Evolutionary conservation across 2,329 filamentous ascomycete genomes (phyloP).

Genomic region (Penicillium sp.): DNA sequence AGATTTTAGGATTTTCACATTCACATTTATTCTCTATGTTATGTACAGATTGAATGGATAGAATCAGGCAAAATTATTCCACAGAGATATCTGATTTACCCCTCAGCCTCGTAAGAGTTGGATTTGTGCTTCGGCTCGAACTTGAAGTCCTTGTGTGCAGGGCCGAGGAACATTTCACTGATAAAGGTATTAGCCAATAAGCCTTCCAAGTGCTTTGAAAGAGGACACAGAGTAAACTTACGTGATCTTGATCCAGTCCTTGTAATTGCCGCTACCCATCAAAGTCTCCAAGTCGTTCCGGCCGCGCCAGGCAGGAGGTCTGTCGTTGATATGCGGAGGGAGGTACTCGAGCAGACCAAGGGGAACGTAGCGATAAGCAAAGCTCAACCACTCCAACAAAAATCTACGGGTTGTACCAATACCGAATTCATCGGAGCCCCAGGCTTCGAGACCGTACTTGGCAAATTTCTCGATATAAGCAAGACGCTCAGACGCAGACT

Average conservation of each 20-base stretch:
- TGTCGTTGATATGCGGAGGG: conserved; percentile 84
- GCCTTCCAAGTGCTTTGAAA: conserved; percentile 10
- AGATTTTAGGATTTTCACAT: not conserved
- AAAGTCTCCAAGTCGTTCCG: conserved; percentile 93
- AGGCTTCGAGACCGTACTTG: conserved; percentile 86
- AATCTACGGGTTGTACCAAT: conserved; percentile 89
- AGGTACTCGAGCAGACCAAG: conserved; percentile 85
- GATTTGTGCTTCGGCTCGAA: conserved; percentile 99
- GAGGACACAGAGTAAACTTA: conserved; percentile 51
- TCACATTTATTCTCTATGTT: conserved; percentile 3
- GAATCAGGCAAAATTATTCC: too few species aligned
- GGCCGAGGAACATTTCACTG: conserved; percentile 97
- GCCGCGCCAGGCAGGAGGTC: conserved; percentile 80
- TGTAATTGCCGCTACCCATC: conserved; percentile 85
- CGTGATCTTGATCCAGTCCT: conserved; percentile 99
- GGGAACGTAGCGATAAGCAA: conserved; percentile 88
- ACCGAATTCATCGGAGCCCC: conserved; percentile 94
- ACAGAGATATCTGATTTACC: conserved; percentile 18
- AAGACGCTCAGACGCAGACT: conserved; percentile 84
- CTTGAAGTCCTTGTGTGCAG: conserved; percentile 84
- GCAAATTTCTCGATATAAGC: conserved; percentile 85
- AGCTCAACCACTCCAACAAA: conserved; percentile 93
- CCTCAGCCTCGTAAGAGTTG: conserved; percentile 81
- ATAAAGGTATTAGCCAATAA: conserved; percentile 17
- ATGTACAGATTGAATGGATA: conserved; percentile 1